Base-by-base conservation (phyloP, 2,329 filamentous ascomycete species). In the Penicillium palitans region DNA sequence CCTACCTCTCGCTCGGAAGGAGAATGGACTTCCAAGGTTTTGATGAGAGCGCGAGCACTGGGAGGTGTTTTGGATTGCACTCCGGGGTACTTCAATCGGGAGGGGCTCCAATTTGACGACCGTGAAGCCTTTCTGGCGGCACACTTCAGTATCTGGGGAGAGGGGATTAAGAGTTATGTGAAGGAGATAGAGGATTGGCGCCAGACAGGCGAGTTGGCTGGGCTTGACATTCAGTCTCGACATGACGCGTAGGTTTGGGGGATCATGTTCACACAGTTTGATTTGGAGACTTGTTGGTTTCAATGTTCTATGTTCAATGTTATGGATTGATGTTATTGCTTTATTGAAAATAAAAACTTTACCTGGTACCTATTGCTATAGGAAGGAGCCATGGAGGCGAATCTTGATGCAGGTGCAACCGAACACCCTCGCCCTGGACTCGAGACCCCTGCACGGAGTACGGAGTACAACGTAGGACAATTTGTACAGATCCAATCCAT, bases 11-110 rank as follows among this genome's bases (percentile, higher is more conserved):
- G 77, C 25, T 81, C 76, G 0, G 80, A 83, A 65, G 76, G 83
- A 52, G 76, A 68, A 3, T 85, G 82, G 81, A 71, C 75, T 0
- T 62, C 64, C 25, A 64, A 71, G 49, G 74, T 81, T 44, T 66
- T 80, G 64, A 67, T 67, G 51, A 72, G 75, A 1, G 79, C 79
- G 0, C 70, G 69, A 8, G 74, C 74, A 29, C 76, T 79, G 40
- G 74, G 75, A 0, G 72, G 73, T 8, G 55, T 81, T 21, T 66
- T 69, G 6, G 75, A 80, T 15, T 87, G 84, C 69, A 84, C 82
- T n/a, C 83, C 83, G 0, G 75, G 80, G 13, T 86, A 85, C 62
- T 70, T 80, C 40, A 85, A 82, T 48, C 70, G 66, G 24, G 80
- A 84, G 68, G 79, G 76, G 2, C 68, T 72, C 15, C 50, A 48